These are phyloP conservation scores for Rosa multiflora DNA, from an alignment of 306 rosid genomes.

Conservation along the genomic window DNA sequence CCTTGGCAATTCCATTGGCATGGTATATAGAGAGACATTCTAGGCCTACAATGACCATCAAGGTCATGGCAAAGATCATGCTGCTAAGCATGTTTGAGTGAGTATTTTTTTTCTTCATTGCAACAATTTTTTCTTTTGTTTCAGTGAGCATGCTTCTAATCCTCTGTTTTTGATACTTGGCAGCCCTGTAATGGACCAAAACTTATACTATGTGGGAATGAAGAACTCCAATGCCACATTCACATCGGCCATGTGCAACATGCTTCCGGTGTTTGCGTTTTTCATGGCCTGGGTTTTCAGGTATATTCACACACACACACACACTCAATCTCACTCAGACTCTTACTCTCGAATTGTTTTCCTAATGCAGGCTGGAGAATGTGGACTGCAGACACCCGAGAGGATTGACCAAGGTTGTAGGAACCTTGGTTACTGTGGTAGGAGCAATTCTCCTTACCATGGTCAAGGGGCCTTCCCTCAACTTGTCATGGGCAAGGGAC, in stretches of 20 bases:
- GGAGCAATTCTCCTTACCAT: not conserved
- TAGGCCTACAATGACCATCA: not conserved
- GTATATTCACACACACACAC: not conserved
- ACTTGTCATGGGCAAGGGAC: too few relatives aligned
- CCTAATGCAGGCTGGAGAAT: not conserved
- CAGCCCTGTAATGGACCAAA: not conserved
- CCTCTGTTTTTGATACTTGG: not conserved
- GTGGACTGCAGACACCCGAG: not conserved
- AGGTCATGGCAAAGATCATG: not conserved
- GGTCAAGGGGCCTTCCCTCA: not conserved
- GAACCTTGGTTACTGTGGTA: not conserved
- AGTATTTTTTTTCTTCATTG: not conserved
- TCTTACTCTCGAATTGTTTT: not conserved
- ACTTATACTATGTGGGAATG: not conserved
- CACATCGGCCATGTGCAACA: not conserved
- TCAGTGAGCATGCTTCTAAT: not conserved
- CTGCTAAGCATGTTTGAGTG: not conserved
- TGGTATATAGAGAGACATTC: not conserved
- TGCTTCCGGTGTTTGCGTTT: not conserved
- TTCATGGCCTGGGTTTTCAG: not conserved
- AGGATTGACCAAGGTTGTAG: not conserved
- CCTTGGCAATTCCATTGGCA: not conserved
- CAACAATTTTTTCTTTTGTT: not conserved
- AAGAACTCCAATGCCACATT: not conserved
- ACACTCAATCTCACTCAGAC: not conserved